Evolutionary conservation across 2,329 filamentous ascomycete genomes (phyloP), one percentile per base, ranked within the genome.

Genomic region (Fusarium lyarnte): DNA sequence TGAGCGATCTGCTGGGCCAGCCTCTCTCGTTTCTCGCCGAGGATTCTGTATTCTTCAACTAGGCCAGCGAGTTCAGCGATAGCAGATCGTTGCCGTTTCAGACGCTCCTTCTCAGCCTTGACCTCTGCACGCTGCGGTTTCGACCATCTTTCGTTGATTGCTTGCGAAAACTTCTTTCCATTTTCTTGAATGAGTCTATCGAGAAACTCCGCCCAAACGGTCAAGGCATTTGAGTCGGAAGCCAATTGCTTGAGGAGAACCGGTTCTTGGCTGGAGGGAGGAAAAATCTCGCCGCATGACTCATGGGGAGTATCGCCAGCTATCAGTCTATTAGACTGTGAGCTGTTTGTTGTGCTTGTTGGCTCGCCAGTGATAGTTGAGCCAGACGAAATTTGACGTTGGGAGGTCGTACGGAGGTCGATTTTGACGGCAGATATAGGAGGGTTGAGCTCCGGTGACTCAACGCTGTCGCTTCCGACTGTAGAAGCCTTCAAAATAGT

Each of bases 21-120:
- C 10, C 80, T 76, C 64, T 89, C 84, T 47, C 83, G 83, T 68
- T 85, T 83, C 21, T 79, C 78, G 43, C 80, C 80, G 17, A 89
- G 78, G 6, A 80, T 75, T 47, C 81, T 80, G 64, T 86, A 87
- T 5, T 80, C 79, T 27, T 83, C 80, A 62, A 86, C 78, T n/a
- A 85, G 82, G 13, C 74, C 78, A 21, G 79, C 76, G 6, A 89
- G 78, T 16, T 79, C 75, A 36, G 84, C 80, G 25, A 89, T 73
- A 19, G 82, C 81, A 52, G 83, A 81, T 65, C 86, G 84, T 65
- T 88, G 85, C 45, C 81, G 83, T 58, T 84, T 72, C 17, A 90
- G 74, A 21, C 78, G 79, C 69, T 86, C 84, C 70, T 87, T 88
- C 47, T 87, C 86, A 42, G 78, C 79, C 69, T 88, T 88, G 53